phyloP scores from a whole-genome alignment of 2,329 filamentous ascomycete genomes.

The Alternaria postmessia region DNA sequence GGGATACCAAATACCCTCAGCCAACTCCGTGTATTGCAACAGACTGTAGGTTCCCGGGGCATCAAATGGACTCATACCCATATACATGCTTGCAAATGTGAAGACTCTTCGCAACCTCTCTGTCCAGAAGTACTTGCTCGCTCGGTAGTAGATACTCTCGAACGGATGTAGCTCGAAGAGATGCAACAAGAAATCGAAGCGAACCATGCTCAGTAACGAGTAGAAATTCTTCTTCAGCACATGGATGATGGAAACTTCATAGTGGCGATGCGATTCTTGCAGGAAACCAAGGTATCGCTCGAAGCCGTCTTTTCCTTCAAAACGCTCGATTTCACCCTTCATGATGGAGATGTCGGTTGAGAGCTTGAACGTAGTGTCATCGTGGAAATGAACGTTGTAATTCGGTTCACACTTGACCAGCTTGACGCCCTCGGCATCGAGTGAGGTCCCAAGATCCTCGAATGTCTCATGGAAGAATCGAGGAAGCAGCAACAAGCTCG shows the following conservation, averaged over 20 bases:
- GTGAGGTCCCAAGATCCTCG: conserved; percentile 70
- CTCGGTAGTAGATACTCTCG: conserved; percentile 72
- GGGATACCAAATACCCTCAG: conserved; percentile 80
- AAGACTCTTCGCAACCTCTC: conserved; percentile 75
- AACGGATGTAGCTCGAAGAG: conserved; percentile 72
- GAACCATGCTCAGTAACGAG: conserved; percentile 64
- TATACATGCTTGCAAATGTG: conserved; percentile 83
- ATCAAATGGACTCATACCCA: conserved; percentile 81
- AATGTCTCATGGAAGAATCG: conserved; percentile 75
- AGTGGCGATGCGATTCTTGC: conserved; percentile 72
- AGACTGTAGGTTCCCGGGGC: conserved; percentile 77
- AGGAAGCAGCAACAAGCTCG: conserved; percentile 75
- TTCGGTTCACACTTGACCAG: conserved; percentile 78
- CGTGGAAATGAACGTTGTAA: conserved; percentile 77
- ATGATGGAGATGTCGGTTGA: conserved; percentile 74
- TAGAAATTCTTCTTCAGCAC: conserved; percentile 74
- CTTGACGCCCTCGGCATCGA: conserved; percentile 71
- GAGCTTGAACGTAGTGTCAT: conserved; percentile 69
- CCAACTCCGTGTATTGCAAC: conserved; percentile 77
- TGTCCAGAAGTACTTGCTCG: conserved; percentile 72
- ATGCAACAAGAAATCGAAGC: conserved; percentile 66
- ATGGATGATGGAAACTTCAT: conserved; percentile 71
- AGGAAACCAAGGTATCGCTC: conserved; percentile 73
- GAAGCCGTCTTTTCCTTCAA: conserved; percentile 76
- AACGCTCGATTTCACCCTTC: conserved; percentile 75